Evolutionary conservation across 352 stramenopile genomes (phyloP).

Genomic region (Phytophthora brassicae): DNA sequence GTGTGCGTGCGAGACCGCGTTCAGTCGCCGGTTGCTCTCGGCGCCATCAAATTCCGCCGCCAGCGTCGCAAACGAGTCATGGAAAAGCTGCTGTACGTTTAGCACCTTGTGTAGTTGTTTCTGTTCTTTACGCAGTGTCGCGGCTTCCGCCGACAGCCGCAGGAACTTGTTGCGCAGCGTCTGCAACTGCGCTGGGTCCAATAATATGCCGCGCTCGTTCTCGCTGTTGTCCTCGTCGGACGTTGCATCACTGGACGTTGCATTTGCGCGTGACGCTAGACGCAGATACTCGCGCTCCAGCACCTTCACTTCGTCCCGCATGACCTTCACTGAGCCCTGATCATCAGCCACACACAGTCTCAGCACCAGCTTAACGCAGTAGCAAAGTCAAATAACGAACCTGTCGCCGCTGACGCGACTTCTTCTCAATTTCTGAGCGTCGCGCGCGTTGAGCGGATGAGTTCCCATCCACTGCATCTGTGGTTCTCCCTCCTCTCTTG

Average conservation of each 20-base stretch:
- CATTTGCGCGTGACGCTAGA: conserved; percentile 15
- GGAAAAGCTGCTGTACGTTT: conserved; percentile 57
- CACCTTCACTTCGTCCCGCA: conserved; percentile 53
- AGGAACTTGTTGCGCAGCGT: conserved; percentile 37
- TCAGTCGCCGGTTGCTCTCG: conserved; percentile 21
- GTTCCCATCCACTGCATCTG: neutral
- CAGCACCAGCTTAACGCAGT: neutral
- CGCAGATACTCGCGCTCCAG: conserved; percentile 50
- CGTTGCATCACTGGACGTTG: conserved; percentile 2
- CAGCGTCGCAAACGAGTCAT: conserved; percentile 40
- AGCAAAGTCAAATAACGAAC: conserved; percentile 3
- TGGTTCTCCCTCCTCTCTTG: neutral
- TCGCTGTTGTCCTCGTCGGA: conserved; percentile 21
- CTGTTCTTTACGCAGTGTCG: conserved; percentile 50
- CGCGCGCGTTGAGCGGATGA: conserved; percentile 33
- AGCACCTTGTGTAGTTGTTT: conserved; percentile 51
- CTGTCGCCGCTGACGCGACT: conserved; percentile 55
- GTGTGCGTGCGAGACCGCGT: conserved; percentile 34
- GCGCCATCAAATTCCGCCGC: conserved; percentile 26
- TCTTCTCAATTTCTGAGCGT: conserved; percentile 64
- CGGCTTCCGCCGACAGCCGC: conserved; percentile 42
- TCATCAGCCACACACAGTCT: neutral
- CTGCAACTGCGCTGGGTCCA: conserved; percentile 31
- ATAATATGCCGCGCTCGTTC: conserved; percentile 29
- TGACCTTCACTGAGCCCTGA: conserved; percentile 45